Conservation (phyloP, 805 yeast species). For the Spathaspora gorwiae region DNA sequence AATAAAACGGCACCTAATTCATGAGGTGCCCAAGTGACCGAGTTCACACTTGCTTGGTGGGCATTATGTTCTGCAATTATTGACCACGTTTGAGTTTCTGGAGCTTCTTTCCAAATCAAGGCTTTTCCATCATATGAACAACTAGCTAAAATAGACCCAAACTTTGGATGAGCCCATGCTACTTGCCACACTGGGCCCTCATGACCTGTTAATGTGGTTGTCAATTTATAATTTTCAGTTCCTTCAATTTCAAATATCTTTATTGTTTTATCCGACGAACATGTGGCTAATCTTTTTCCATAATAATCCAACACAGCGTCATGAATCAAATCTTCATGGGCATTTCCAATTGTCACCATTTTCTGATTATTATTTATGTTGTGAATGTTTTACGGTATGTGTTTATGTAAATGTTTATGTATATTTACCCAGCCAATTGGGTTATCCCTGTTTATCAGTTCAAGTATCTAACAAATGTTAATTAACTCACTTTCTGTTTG, state of each 20-base stretch:
- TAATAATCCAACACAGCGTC: slow-evolving; percentile 97
- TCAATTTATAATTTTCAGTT: slow-evolving; percentile 73
- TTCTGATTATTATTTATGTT: slow-evolving; percentile 2
- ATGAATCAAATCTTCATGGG: slow-evolving; percentile 89
- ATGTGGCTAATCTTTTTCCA: slow-evolving; percentile 92
- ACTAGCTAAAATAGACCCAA: slow-evolving; percentile 90
- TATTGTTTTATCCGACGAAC: slow-evolving; percentile 94
- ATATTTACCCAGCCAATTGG: no score
- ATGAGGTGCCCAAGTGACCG: slow-evolving; percentile 95
- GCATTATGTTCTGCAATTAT: slow-evolving; percentile 80
- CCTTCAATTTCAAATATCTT: slow-evolving; percentile 84
- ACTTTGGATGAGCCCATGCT: slow-evolving; percentile 98
- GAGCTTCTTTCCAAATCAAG: slow-evolving; percentile 82
- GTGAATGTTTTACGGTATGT: no score
- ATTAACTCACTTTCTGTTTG: no score
- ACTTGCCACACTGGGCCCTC: slow-evolving; percentile 99
- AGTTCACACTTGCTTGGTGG: slow-evolving; percentile 92
- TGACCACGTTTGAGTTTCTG: slow-evolving; percentile 80
- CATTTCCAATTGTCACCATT: slow-evolving; percentile 82
- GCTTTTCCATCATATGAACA: slow-evolving; percentile 95
- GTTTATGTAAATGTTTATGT: no score
- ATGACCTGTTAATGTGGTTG: slow-evolving; percentile 86
- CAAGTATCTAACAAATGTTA: no score
- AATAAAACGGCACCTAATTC: slow-evolving; percentile 90
- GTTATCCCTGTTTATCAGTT: no score